A percentile compares a stretch with the other conserved stretches of the same genome.
Evolutionary conservation across 371 early-diverging fungal genomes (phyloP).

Genomic region (Mucor saturninus): DNA sequence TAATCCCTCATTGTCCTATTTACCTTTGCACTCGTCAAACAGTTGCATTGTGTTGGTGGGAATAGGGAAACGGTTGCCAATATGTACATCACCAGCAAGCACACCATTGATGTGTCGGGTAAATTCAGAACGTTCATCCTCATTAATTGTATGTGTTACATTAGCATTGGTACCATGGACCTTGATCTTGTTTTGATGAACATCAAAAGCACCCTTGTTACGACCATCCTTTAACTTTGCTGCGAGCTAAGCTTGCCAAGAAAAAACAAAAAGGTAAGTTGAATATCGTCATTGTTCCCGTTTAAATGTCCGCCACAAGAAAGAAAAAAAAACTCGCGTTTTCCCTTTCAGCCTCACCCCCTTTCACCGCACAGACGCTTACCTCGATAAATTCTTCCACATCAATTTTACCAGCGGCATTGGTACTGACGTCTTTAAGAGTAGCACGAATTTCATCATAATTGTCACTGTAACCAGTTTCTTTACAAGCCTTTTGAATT

Average conservation of each 20-base stretch:
- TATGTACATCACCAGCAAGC: constrained; percentile 79
- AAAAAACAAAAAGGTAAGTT: constrained; percentile 1
- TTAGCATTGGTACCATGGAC: constrained; percentile 85
- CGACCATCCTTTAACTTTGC: constrained; percentile 67
- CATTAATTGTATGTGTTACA: constrained; percentile 95
- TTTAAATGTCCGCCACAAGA: constrained; percentile 11
- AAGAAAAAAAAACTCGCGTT: background rate
- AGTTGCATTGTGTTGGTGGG: constrained; percentile 93
- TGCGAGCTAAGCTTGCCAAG: constrained; percentile 24
- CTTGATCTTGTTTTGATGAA: constrained; percentile 81
- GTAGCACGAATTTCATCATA: constrained; percentile 82
- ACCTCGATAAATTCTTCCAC: constrained; percentile 87
- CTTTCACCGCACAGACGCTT: constrained; percentile 24
- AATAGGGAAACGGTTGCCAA: constrained; percentile 87
- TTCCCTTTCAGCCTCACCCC: background rate
- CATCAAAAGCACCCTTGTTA: constrained; percentile 61
- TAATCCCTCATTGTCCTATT: background rate
- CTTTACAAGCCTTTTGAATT: constrained; percentile 70
- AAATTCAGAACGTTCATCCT: constrained; percentile 96
- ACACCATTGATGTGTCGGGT: constrained; percentile 91
- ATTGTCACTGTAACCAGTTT: constrained; percentile 69
- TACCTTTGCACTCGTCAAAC: constrained; percentile 85
- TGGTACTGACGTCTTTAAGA: constrained; percentile 73
- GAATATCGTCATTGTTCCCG: constrained; percentile 10
- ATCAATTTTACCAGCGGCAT: constrained; percentile 76